Percentiles rank a stretch among this genome's conserved stretches.
These are phyloP conservation scores for Exophiala alcalophila DNA, from an alignment of 2,329 filamentous ascomycete species.

Conservation along the genomic window DNA sequence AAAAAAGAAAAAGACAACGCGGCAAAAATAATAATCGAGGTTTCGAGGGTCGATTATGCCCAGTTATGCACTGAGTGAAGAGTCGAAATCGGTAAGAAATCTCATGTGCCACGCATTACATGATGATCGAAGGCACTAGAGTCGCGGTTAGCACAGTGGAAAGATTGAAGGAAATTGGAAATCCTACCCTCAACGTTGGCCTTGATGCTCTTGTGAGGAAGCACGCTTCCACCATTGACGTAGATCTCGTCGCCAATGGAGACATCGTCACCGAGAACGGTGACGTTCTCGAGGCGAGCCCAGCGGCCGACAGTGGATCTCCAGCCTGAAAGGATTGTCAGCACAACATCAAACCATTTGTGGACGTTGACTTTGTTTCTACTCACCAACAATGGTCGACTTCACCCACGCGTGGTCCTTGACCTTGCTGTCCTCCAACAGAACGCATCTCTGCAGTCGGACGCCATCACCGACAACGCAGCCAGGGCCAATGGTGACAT, in stretches of 20 bases:
- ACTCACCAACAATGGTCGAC: conserved; percentile 78
- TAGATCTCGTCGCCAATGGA: conserved; percentile 98
- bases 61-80: conserved; percentile 5
- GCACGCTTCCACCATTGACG: conserved; percentile 91
- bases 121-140: conserved; percentile 49
- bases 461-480: conserved; percentile 93
- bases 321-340: conserved; percentile 57
- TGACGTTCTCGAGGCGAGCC: conserved; percentile 95
- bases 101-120: conserved; percentile 37
- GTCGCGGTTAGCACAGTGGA: conserved; percentile 7
- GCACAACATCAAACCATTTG: neutral
- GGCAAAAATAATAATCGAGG: too few relatives aligned
- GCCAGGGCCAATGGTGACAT: conserved; percentile 91
- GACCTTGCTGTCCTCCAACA: conserved; percentile 85
- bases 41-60: too few relatives aligned
- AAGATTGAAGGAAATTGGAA: neutral
- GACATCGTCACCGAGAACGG: conserved; percentile 95
- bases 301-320: conserved; percentile 94
- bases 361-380: neutral
- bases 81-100: neutral
- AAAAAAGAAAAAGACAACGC: conserved; percentile 1
- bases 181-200: conserved; percentile 79
- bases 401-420: conserved; percentile 99
- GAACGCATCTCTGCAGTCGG: conserved; percentile 85
- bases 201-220: conserved; percentile 99